phyloP scores from a whole-genome alignment of 352 stramenopile genomes.

The Aphanomyces astaci region DNA sequence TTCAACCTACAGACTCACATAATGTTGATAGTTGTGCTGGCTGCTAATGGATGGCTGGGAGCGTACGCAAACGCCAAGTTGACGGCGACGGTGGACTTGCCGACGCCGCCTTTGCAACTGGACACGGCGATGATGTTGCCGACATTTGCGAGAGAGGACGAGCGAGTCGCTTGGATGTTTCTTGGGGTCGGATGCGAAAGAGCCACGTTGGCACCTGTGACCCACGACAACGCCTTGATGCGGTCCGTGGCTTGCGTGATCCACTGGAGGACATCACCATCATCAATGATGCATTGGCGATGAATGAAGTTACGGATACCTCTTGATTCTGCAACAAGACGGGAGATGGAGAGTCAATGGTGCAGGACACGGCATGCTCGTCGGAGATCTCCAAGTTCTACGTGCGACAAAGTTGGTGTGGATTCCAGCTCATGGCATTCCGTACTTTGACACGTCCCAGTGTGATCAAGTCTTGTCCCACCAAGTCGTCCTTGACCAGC shows the following conservation, averaged over 20 bases:
- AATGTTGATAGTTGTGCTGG: too few species aligned
- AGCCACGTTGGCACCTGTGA: constrained; percentile 56
- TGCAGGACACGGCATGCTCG: constrained; percentile 29
- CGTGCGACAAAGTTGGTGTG: too few species aligned
- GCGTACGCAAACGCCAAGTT: constrained; percentile 93
- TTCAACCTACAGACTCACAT: constrained; percentile 47
- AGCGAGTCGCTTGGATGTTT: constrained; percentile 58
- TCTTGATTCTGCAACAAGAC: constrained; percentile 60
- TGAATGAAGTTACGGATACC: constrained; percentile 23
- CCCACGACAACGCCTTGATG: constrained; percentile 62
- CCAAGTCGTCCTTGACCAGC: constrained; percentile 57
- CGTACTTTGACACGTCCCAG: constrained; percentile 72
- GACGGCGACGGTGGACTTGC: constrained; percentile 98
- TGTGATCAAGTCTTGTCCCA: constrained; percentile 63
- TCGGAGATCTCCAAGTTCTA: constrained; percentile 4
- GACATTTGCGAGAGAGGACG: constrained; percentile 73
- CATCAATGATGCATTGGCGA: constrained; percentile 1
- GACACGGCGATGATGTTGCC: constrained; percentile 85
- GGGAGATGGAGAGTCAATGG: constrained; percentile 59
- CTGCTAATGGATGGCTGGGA: too few species aligned
- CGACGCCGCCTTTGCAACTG: constrained; percentile 96
- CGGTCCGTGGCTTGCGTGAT: constrained; percentile 41
- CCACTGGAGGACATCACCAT: constrained; percentile 39
- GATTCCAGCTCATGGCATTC: too few species aligned
- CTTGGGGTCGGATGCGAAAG: constrained; percentile 50